phyloP scores from a whole-genome alignment of 441 rosid genomes.

The Gossypium aridum region DNA sequence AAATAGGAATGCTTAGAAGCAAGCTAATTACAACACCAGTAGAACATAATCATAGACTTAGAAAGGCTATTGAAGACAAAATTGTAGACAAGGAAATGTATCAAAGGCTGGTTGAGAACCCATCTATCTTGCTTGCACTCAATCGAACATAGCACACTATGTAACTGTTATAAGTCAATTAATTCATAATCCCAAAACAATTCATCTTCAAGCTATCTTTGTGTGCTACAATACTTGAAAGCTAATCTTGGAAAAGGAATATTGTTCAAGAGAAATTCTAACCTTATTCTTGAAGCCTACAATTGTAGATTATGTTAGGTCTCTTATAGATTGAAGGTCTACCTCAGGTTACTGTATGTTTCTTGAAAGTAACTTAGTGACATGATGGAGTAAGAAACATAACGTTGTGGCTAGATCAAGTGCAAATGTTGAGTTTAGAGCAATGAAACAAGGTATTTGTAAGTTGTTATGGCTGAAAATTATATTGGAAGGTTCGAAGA shows the following conservation, averaged over 20 bases:
- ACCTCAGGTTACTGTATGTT: not conserved
- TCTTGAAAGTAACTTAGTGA: not conserved
- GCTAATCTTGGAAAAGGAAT: too few species aligned
- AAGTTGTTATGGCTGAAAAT: too few species aligned
- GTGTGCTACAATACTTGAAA: too few species aligned
- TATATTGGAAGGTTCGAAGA: too few species aligned
- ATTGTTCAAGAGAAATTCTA: not conserved
- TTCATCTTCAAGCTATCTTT: too few species aligned
- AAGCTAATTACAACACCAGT: not conserved
- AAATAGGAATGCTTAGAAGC: not conserved
- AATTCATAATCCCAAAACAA: not conserved
- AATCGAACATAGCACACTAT: not conserved
- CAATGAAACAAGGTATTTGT: too few species aligned
- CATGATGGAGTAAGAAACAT: not conserved
- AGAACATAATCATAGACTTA: not conserved
- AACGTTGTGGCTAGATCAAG: too few species aligned
- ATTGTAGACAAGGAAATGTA: not conserved
- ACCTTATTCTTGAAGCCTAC: not conserved
- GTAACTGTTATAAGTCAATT: not conserved
- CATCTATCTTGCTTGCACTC: not conserved
- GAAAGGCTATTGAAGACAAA: not conserved
- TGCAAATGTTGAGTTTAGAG: too few species aligned
- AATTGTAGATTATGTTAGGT: not conserved
- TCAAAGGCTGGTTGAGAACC: not conserved
- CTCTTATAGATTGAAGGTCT: not conserved